Evolutionary conservation across 352 stramenopile genomes (phyloP), one percentile per base, ranked within the genome.

Genomic region (Globisporangium parvum): DNA sequence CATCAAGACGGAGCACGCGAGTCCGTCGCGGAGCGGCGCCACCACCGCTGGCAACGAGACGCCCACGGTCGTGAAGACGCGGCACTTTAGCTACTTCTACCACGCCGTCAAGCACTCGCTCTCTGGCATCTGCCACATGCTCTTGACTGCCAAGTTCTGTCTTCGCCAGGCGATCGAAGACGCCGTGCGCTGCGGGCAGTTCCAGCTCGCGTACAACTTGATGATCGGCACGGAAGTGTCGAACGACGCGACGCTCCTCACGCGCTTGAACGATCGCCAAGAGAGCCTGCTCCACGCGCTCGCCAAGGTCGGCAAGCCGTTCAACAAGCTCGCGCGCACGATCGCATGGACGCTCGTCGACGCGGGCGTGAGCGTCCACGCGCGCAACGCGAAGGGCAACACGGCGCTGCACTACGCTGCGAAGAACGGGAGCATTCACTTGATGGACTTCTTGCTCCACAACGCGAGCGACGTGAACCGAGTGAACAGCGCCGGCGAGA

Each of bases 61-160:
- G 17, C 24, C 35, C 18, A 31, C 42, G 23, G 21, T 62, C 35
- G 45, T 40, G 18, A 59, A 51, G 41, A 58, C 66, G n/a, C 74
- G 69, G 37, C 73, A 54, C 1, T 55, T 59, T 18, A 90, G 82
- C 48, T 88, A 87, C 63, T 92, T 90, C 49, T 90, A 87, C 53
- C 75, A 88, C 48, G 82, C 82, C 0, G 79, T 92, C 14, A 82
- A 73, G 57, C 63, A 90, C 51, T 74, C 68, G 8, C 66, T 89
- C 10, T 85, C 79, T 2, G 82, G 79, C 6, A 87, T 92, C n/a
- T 92, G 79, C 42, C 82, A 92, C 59, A 85, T 92, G 66, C 65
- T 92, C 5, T 56, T 92, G 15, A 89, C 71, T 35, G 70, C 77
- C 9, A 87, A 85, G 53, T 92, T 90, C 53, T 79, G 65, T 31